Evolutionary conservation across 768 basidiomycete species (phyloP), one percentile per base, ranked within the genome.

Genomic region (Leccinum rimulosum): DNA sequence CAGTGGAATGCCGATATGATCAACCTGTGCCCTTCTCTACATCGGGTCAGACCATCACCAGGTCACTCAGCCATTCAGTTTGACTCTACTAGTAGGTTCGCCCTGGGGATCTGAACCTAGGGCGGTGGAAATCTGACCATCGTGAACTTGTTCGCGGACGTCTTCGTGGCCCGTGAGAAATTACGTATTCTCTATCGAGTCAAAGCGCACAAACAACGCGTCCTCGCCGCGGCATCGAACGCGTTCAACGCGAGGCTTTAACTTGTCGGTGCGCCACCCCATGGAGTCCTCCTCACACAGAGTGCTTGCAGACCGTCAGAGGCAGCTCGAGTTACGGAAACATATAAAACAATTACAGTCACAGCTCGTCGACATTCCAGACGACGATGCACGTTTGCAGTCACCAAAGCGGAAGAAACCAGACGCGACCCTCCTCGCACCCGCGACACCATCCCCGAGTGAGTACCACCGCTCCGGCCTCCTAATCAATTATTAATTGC

Each of bases 361-460:
- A 0, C 81, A 87, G 68, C 79, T 89, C 19, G 64, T 66, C 14
- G 73, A 77, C 38, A 50, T 78, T 40, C 76, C 77, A 11, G 57
- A 64, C 50, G 33, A 63, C 52, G 47, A 57, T 54, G 57, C 54
- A 51, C 45, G 60, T 30, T 74, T 74, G 3, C 66, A 64, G 22
- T 79, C 82, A 6, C 81, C 82, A 9, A 83, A 84, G 69, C 75
- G 81, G 60, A 85, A 80, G 70, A 73, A 72, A 48, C 63, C 63
- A 11, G 74, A 79, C 9, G 60, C 75, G 3, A 69, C 73, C 3
- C 66, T 82, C 14, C 64, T 81, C 0, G 81, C 76, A 1, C 82
- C 81, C 8, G 71, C 75, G 1, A 84, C 81, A 1, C 89, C 89
- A 9, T 88, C 89, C 36, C 86, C 86, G 4, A 88, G 88, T 89